Base-by-base conservation (phyloP, 148 eudicot species). In the Drosera capensis region DNA sequence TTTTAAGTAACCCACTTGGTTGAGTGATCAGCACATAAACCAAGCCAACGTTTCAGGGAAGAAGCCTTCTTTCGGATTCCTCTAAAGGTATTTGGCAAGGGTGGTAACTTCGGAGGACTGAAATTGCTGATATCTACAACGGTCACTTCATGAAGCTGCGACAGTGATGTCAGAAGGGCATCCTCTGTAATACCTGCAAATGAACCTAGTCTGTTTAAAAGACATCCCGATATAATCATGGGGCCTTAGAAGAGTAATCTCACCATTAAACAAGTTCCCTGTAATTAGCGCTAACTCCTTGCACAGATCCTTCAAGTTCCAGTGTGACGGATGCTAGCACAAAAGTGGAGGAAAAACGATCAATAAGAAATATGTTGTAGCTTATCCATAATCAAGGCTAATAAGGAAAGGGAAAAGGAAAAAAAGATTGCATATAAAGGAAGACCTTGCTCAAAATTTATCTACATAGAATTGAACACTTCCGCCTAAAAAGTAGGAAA, bases 31-130 rank as follows among this genome's bases (percentile, higher is more conserved):
- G 73, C 65, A 61, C 85, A 78, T 58, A 90, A 84, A 45, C 72
- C 58, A 48, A 90, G 88, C 99, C 99, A 90, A 44, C 99, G 93
- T 65, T 71, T 78, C 31, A 84, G 63, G 39, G 95, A 80, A 25
- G 77, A 73, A 30, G 55, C 63, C 67, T 70, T 84, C 67, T 57
- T 69, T n/a, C 76, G 72, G 43, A 90, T 85, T 43, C 99, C 99
- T 65, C 63, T 68, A 38, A 90, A 84, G 54, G 71, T 59, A 58
- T 78, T 80, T 14, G 99, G 93, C 56, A 77, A 78, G 51, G 37
- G 54, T 25, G 95, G 99, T 73, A 90, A 70, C 54, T 64, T 67
- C 38, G 81, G 68, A 25, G 73, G 73, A 34, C 56, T 37, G 55
- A 71, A 63, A 56, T 71, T 65, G 43, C 52, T 58, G 25, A 76